phyloP scores from a whole-genome alignment of 805 yeast genomes.

The Kluyveromyces wickerhamii region DNA sequence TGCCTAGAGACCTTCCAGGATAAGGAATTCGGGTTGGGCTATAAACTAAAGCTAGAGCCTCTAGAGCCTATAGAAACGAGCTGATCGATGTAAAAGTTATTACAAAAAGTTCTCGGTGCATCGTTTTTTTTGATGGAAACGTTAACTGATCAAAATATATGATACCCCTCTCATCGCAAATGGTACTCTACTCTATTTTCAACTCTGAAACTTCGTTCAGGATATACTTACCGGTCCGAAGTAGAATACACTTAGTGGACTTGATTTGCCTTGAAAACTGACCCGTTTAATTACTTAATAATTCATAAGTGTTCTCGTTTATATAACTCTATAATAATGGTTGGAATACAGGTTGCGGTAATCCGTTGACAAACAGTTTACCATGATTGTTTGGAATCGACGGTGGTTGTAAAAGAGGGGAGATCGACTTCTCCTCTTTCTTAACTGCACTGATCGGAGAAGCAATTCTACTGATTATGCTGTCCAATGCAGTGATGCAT shows the following conservation, averaged over 20 bases:
- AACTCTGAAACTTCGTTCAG: too few species aligned
- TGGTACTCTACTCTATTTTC: too few species aligned
- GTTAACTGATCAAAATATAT: too few species aligned
- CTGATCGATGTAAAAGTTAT: too few species aligned
- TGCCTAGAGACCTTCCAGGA: conserved; percentile 20
- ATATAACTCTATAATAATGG: conserved; percentile 15
- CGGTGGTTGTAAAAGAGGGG: conserved; percentile 2
- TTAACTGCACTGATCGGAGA: conserved; percentile 7
- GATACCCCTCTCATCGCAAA: too few species aligned
- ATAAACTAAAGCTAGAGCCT: conserved; percentile 11
- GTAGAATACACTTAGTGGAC: too few species aligned
- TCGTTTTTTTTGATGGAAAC: too few species aligned
- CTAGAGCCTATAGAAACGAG: conserved; percentile 2
- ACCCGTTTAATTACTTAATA: neutral
- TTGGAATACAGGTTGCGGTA: conserved; percentile 28
- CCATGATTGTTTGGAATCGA: conserved; percentile 8
- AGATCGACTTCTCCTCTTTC: conserved; percentile 1
- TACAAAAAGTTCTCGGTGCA: too few species aligned
- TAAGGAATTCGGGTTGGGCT: conserved; percentile 27
- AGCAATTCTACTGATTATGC: conserved; percentile 15
- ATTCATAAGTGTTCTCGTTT: neutral
- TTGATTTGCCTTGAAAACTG: too few species aligned
- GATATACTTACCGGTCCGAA: too few species aligned
- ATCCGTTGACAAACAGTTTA: conserved; percentile 20
- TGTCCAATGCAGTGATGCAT: conserved; percentile 14